These are phyloP conservation scores for Leersia perrieri DNA, from an alignment of 176 grass and related monocot genomes.

Conservation along the genomic window DNA sequence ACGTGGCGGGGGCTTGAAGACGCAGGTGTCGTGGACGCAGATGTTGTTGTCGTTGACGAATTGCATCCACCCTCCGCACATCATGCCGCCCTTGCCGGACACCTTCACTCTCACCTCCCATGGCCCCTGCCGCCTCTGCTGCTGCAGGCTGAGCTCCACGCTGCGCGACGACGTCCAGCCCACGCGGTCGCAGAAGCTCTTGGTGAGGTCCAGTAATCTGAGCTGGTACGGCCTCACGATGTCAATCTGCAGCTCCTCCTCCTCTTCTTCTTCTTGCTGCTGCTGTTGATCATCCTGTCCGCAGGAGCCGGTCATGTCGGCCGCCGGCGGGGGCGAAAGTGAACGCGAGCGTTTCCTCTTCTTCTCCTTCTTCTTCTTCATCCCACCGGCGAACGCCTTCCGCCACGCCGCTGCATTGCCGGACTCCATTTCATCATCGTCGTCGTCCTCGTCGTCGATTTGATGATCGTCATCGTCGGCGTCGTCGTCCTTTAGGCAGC, in stretches of 20 bases:
- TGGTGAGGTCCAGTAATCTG: constrained; percentile 8
- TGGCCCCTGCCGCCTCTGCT: too few relatives aligned
- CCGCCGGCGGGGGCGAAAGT: too few relatives aligned
- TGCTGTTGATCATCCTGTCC: too few relatives aligned
- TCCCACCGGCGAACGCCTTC: not conserved
- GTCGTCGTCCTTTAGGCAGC: not conserved
- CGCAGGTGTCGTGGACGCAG: constrained; percentile 5
- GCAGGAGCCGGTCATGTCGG: too few relatives aligned
- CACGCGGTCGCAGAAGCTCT: constrained; percentile 19
- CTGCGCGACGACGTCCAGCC: constrained; percentile 31
- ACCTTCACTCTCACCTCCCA: constrained; percentile 28
- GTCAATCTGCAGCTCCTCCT: too few relatives aligned
- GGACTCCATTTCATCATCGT: not conserved
- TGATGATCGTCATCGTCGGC: not conserved
- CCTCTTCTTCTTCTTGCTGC: too few relatives aligned
- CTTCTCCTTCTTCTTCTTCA: not conserved
- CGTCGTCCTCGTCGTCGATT: not conserved
- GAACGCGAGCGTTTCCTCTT: too few relatives aligned
- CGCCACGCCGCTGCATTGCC: not conserved
- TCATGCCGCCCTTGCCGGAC: constrained; percentile 31
- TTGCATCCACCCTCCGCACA: not conserved
- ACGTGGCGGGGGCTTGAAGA: not conserved
- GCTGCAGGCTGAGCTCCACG: not conserved
- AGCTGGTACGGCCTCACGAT: not conserved
- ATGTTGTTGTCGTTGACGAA: constrained; percentile 22